These are phyloP conservation scores for Aspergillus saccharolyticus DNA, from an alignment of 495 filamentous ascomycete genomes.

Conservation along the genomic window DNA sequence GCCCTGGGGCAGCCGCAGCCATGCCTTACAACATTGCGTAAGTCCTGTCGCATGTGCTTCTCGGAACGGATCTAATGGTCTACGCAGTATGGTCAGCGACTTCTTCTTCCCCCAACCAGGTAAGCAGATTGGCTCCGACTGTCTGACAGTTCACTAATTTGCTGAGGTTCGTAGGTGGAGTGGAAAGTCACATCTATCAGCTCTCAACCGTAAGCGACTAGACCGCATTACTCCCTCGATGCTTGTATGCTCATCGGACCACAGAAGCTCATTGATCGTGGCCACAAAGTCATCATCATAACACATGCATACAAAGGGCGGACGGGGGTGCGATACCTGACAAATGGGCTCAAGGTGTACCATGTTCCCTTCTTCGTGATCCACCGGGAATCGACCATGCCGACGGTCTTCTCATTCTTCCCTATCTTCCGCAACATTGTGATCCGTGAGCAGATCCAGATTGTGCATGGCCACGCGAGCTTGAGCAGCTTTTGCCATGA, in stretches of 20 bases:
- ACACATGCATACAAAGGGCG: slow-evolving; percentile 93
- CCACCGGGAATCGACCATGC: slow-evolving; percentile 91
- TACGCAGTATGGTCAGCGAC: slow-evolving; percentile 84
- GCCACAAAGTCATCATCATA: slow-evolving; percentile 96
- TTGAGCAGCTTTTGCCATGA: slow-evolving; percentile 90
- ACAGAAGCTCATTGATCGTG: slow-evolving; percentile 87
- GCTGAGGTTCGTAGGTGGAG: slow-evolving; percentile 56
- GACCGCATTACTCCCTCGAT: not conserved
- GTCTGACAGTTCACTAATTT: not conserved
- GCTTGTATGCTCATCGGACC: slow-evolving; percentile 14
- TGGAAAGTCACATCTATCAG: slow-evolving; percentile 98
- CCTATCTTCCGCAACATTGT: slow-evolving; percentile 94
- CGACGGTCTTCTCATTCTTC: slow-evolving; percentile 97
- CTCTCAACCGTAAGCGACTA: slow-evolving; percentile 59
- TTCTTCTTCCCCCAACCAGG: slow-evolving; percentile 98
- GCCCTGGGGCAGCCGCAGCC: slow-evolving; percentile 18
- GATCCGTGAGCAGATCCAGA: slow-evolving; percentile 88
- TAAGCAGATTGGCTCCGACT: slow-evolving; percentile 20
- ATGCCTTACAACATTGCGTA: slow-evolving; percentile 75
- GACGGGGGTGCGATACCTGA: slow-evolving; percentile 92
- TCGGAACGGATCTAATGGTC: slow-evolving; percentile 8
- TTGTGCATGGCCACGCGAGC: slow-evolving; percentile 93
- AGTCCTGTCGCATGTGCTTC: slow-evolving; percentile 21
- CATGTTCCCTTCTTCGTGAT: slow-evolving; percentile 94
- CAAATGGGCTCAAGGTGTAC: slow-evolving; percentile 97